phyloP scores from a whole-genome alignment of 345 rosid species.

The Cardamine chenopodiifolia region DNA sequence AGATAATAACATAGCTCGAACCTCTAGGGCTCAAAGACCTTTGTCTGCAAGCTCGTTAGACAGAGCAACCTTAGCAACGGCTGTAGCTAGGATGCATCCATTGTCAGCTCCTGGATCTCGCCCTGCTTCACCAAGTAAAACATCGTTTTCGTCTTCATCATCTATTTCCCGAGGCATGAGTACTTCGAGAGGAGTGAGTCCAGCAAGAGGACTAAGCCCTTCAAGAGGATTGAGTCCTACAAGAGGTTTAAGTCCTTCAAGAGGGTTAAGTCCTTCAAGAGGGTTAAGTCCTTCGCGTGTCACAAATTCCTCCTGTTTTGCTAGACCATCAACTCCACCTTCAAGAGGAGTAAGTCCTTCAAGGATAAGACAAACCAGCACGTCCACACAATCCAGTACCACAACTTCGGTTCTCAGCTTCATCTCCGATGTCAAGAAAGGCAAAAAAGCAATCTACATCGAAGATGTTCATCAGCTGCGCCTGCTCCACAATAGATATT shows the following conservation, averaged over 20 bases:
- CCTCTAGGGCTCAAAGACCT: constrained; percentile 51
- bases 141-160: constrained; percentile 47
- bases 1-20: constrained; percentile 49
- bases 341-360: constrained; percentile 82
- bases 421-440: constrained; percentile 78
- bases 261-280: constrained; percentile 66
- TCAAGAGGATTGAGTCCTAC: constrained; percentile 67
- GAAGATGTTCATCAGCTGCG: constrained; percentile 95
- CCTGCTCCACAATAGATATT: constrained; percentile 72
- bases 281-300: constrained; percentile 60
- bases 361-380: constrained; percentile 62
- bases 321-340: constrained; percentile 77
- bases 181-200: constrained; percentile 56
- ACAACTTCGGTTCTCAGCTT: constrained; percentile 87
- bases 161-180: constrained; percentile 52
- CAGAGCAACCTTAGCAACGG: constrained; percentile 47
- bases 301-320: constrained; percentile 37
- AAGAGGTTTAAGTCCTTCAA: constrained; percentile 64
- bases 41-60: constrained; percentile 54
- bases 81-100: constrained; percentile 61
- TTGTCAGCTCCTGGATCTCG: constrained; percentile 52
- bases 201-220: constrained; percentile 62
- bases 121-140: constrained; percentile 75
- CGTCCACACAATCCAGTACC: constrained; percentile 56
- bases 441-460: constrained; percentile 64